Base-by-base conservation (phyloP, 176 grass and related monocot genomes). In the Elymus sibiricus region DNA sequence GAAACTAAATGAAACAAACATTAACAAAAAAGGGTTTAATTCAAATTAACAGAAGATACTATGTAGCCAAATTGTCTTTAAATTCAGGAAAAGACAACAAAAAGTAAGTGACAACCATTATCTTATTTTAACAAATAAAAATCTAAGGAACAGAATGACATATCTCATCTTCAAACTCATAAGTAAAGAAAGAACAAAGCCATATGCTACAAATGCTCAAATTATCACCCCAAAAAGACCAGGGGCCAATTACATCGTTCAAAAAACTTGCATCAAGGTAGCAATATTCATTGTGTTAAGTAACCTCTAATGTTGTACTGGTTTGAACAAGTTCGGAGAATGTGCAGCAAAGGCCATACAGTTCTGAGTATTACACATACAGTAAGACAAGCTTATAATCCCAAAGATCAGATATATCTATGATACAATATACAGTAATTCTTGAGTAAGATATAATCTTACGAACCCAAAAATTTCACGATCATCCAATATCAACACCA, bases 381-480 rank as follows among this genome's bases (percentile, higher is more conserved):
- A 21, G 5, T 87, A 79, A 77, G 24, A 75, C 26, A 85, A 88
- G 34, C 80, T 77, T 78, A 83, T 83, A 59, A 82, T 61, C 67
- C 24, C 37, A 67, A 67, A 67, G 31, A 63, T 70, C 53, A 71
- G 55, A 61, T 38, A 61, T 76, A 88, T 81, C 24, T 40, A 76
- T n/a, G 77, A 84, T 22, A 49, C 1, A 59, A 60, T 55, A 92
- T 51, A 51, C 53, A 85, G 19, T 61, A 58, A 84, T 89, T 88
- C 43, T 86, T 64, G 19, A 85, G 69, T 74, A 25, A 80, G 75
- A 62, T 63, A 79, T 74, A 81, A 83, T 70, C 44, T 64, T 86
- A 85, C 93, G 77, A 69, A 98, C 96, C 96, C 93, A 28, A 98
- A 98, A 70, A 88, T 92, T 85, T 98, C 96, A 83, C 96, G 88